Conservation (phyloP, 169 alveolate genomes). For the Plasmodium berghei region DNA sequence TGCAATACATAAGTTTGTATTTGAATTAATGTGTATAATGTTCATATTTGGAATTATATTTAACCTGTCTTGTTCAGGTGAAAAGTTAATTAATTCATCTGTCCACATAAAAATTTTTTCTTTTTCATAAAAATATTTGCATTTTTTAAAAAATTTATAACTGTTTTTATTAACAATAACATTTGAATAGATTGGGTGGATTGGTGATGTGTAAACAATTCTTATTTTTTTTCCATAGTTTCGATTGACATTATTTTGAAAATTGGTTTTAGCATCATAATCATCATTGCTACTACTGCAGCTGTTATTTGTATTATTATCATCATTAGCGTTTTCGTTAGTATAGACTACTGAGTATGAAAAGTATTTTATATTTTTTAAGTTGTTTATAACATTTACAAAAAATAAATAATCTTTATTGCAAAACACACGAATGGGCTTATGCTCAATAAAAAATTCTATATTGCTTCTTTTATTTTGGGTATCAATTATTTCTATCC, state of each 20-base stretch:
- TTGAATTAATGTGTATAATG: slow-evolving; percentile 65
- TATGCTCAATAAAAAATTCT: slow-evolving; percentile 16
- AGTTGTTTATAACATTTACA: slow-evolving; percentile 19
- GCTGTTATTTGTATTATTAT: no score
- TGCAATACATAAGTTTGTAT: slow-evolving; percentile 63
- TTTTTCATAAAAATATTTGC: slow-evolving; percentile 65
- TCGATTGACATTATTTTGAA: slow-evolving; percentile 3
- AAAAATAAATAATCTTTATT: slow-evolving; percentile 43
- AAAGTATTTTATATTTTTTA: slow-evolving; percentile 27
- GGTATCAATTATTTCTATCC: slow-evolving; percentile 44
- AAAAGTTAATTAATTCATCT: slow-evolving; percentile 9
- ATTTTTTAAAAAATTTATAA: slow-evolving; percentile 34
- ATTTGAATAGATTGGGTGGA: slow-evolving; percentile 42
- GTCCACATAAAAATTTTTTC: slow-evolving; percentile 63
- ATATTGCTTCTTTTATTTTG: slow-evolving; percentile 29
- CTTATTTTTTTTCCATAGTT: slow-evolving; percentile 41
- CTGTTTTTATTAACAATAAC: not conserved
- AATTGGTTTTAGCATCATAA: no score
- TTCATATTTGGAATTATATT: slow-evolving; percentile 63
- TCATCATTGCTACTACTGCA: no score
- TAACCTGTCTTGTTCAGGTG: slow-evolving; percentile 15
- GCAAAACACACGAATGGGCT: slow-evolving; percentile 47
- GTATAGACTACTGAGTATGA: slow-evolving; percentile 30
- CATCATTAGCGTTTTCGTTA: no score
- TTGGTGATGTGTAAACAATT: slow-evolving; percentile 40